phyloP scores from a whole-genome alignment of 148 eudicot species.

The Rhododendron williamsianum region DNA sequence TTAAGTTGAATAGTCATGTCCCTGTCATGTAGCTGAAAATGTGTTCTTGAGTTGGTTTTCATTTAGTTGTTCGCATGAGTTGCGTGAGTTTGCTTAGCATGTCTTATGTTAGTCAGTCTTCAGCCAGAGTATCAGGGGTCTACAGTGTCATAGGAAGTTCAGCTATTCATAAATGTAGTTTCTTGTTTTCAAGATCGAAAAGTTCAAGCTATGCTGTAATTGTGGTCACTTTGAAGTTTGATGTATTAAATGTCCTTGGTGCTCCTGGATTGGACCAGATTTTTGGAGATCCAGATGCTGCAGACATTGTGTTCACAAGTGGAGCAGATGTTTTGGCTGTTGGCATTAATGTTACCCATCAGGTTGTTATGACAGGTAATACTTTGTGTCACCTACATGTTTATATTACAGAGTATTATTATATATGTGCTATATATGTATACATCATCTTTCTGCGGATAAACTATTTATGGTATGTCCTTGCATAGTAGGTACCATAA shows the following conservation, averaged over 20 bases:
- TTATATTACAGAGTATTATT: no score
- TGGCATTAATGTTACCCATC: slow-evolving; percentile 92
- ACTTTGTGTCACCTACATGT: neutral
- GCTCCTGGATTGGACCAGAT: slow-evolving; percentile 40
- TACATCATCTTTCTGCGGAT: neutral
- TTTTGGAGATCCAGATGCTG: slow-evolving; percentile 96
- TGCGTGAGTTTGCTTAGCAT: neutral
- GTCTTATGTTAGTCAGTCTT: neutral
- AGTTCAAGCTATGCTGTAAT: neutral
- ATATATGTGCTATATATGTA: neutral
- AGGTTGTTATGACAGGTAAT: slow-evolving; percentile 74
- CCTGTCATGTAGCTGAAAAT: neutral
- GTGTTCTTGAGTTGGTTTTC: neutral
- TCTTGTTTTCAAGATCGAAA: slow-evolving; percentile 1
- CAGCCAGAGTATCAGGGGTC: neutral
- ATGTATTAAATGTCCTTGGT: slow-evolving; percentile 7
- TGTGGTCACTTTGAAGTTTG: neutral
- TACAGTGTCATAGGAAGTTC: neutral
- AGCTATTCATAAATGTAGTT: neutral
- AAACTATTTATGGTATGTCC: neutral
- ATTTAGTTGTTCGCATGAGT: neutral
- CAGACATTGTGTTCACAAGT: slow-evolving; percentile 85
- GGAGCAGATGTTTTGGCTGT: slow-evolving; percentile 88
- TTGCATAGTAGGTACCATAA: neutral
- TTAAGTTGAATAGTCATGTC: neutral